Conservation (phyloP, 257 asterid genomes). For the Mitragyna speciosa region DNA sequence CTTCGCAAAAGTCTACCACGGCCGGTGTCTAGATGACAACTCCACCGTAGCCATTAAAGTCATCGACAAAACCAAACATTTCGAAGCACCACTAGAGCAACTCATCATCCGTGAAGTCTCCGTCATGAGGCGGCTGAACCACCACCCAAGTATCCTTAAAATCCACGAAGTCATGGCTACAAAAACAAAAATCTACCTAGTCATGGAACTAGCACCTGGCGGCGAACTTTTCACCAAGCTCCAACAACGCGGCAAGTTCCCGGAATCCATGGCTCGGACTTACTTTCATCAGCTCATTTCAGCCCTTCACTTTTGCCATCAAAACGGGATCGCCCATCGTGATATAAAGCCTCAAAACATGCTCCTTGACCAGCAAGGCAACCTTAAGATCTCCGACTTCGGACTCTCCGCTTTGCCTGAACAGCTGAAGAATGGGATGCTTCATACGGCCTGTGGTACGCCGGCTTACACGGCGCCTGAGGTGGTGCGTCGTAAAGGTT, state of each 20-base stretch:
- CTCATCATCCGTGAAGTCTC: slow-evolving; percentile 74
- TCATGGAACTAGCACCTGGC: slow-evolving; percentile 87
- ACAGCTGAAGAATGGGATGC: slow-evolving; percentile 53
- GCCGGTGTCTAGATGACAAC: slow-evolving; percentile 29
- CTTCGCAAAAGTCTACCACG: slow-evolving; percentile 85
- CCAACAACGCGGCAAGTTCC: slow-evolving; percentile 53
- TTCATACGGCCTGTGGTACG: slow-evolving; percentile 83
- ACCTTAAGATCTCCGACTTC: slow-evolving; percentile 69
- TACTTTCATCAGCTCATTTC: slow-evolving; percentile 74
- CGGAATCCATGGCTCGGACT: slow-evolving; percentile 49
- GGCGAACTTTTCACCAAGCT: slow-evolving; percentile 74
- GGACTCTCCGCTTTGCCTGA: slow-evolving; percentile 90
- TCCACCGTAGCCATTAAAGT: slow-evolving; percentile 65
- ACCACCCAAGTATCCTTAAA: slow-evolving; percentile 72
- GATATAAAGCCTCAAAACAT: slow-evolving; percentile 91
- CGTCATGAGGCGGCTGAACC: slow-evolving; percentile 82
- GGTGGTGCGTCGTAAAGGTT: slow-evolving; percentile 63
- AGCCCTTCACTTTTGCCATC: slow-evolving; percentile 76
- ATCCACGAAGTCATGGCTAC: slow-evolving; percentile 88
- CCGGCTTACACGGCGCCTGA: slow-evolving; percentile 96
- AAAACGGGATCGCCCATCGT: slow-evolving; percentile 79
- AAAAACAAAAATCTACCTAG: slow-evolving; percentile 71
- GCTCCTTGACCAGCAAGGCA: slow-evolving; percentile 60
- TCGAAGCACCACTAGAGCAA: slow-evolving; percentile 60
- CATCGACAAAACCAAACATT: slow-evolving; percentile 54